A percentile compares a stretch with the other conserved stretches of the same genome.
Evolutionary conservation across 225 moss, liverwort and hornwort genomes (phyloP).

Genomic region (Bryoerythrophyllum caledonicum): DNA sequence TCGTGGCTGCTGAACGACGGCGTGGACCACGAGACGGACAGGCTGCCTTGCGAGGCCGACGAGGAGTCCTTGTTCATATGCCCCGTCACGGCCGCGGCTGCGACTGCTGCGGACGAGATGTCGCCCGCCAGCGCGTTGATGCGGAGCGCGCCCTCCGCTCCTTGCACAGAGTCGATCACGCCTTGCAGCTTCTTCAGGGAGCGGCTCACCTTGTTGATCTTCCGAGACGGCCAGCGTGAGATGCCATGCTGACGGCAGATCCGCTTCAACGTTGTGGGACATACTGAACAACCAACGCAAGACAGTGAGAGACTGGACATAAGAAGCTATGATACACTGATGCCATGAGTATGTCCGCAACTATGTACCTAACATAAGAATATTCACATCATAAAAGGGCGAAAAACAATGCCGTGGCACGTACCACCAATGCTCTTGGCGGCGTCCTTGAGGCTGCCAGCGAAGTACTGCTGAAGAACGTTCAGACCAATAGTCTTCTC

Average conservation of each 20-base stretch:
- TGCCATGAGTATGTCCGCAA: neutral
- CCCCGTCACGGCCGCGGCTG: conserved; percentile 80
- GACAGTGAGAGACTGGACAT: neutral
- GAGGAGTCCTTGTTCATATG: conserved; percentile 71
- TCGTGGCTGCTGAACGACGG: conserved; percentile 44
- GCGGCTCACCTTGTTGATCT: conserved; percentile 98
- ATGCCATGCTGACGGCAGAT: conserved; percentile 99
- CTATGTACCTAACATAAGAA: neutral
- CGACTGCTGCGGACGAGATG: conserved; percentile 85
- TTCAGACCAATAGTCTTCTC: conserved; percentile 94
- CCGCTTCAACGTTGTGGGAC: conserved; percentile 93
- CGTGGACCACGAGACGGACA: conserved; percentile 88
- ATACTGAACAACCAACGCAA: conserved; percentile 54
- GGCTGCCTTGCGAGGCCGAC: conserved; percentile 52
- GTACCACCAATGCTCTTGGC: conserved; percentile 99
- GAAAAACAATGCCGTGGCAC: conserved; percentile 25
- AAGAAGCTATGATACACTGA: neutral
- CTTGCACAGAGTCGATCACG: conserved; percentile 96
- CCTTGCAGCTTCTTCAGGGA: conserved; percentile 96
- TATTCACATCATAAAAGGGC: neutral
- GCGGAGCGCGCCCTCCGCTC: conserved; percentile 89
- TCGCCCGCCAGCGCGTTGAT: conserved; percentile 82
- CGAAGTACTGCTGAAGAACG: conserved; percentile 95
- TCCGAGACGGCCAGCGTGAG: conserved; percentile 96
- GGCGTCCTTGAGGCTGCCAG: conserved; percentile 97